Evolutionary conservation across 345 rosid genomes (phyloP), one percentile per base, ranked within the genome.

Genomic region (Garcia nutans): DNA sequence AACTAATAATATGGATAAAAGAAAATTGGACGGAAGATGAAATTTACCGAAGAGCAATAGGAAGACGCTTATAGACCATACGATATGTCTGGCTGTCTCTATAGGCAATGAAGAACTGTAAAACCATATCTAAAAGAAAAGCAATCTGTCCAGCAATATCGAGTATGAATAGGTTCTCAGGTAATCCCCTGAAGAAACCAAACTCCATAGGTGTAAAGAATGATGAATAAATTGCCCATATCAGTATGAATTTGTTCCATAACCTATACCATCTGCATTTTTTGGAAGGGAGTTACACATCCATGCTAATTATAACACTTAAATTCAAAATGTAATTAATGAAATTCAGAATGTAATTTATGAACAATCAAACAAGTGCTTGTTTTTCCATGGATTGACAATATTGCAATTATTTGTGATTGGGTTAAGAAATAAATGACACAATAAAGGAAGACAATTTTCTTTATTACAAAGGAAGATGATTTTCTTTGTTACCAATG

Each of bases 141-240:
- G 93, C 97, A 8, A 90, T 4, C 76, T 93, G 97, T 52, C 98
- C 97, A 54, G 74, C 88, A 50, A 93, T 88, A 85, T 93, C 98
- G 49, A 91, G 82, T 49, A 91, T 66, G 71, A 88, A 88, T 69
- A 93, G 92, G 65, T 84, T 86, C 72, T 85, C 76, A 44, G 94
- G 94, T 22, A 93, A 82, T 71, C 97, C 98, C 23, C 93, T 84
- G 83, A 89, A 93, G 88, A 93, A 93, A 4, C 93, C 98, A 22
- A 93, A 93, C 88, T 93, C 97, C 87, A 93, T 24, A 1, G 98
- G 98, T 58, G 98, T 93, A 76, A 91, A 91, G 86, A 88, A 87
- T 56, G 98, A 93, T 0, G 98, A 93, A 82, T 93, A 91, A 55
- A 91, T 47, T 74, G 97, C 98, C 97, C 97, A 93, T 22, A 93